Evolutionary conservation across 768 basidiomycete species (phyloP).

Genomic region (Termitomyces sp.): DNA sequence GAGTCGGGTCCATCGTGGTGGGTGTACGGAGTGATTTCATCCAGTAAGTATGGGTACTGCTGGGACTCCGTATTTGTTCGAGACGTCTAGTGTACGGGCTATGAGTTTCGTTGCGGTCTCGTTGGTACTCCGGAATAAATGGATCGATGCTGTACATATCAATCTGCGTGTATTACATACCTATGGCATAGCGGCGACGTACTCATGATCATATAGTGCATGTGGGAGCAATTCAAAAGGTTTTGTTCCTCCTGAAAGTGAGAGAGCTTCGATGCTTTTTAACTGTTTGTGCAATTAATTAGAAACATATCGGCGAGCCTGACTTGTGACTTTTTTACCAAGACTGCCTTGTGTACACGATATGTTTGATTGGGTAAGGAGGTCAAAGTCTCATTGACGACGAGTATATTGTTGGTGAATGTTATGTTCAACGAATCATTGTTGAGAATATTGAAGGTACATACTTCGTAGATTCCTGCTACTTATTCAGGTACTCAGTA

Average conservation of each 20-base stretch:
- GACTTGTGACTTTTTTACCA: conserved; percentile 5
- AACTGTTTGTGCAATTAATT: neutral
- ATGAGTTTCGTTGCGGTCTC: conserved; percentile 6
- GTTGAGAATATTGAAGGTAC: neutral
- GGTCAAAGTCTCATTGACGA: conserved; percentile 7
- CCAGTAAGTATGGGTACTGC: neutral
- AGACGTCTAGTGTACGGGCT: conserved; percentile 6
- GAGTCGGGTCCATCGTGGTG: conserved; percentile 8
- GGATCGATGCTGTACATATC: conserved; percentile 2
- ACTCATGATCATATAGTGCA: conserved; percentile 7
- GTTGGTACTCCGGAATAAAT: conserved; percentile 1
- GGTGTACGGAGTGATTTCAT: conserved; percentile 6
- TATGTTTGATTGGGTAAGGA: conserved; percentile 1
- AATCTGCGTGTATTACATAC: neutral
- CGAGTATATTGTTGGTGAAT: neutral
- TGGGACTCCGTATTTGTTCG: conserved; percentile 7
- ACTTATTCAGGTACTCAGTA: neutral
- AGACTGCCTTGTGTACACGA: conserved; percentile 3
- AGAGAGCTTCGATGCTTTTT: neutral
- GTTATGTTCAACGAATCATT: neutral
- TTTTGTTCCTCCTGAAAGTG: conserved; percentile 7
- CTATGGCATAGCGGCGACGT: neutral
- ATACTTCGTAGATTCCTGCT: too few relatives aligned
- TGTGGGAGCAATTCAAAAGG: conserved; percentile 8
- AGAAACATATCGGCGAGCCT: conserved; percentile 10